Base-by-base conservation (phyloP, 495 filamentous ascomycete genomes). In the Parathielavia hyrcaniae region DNA sequence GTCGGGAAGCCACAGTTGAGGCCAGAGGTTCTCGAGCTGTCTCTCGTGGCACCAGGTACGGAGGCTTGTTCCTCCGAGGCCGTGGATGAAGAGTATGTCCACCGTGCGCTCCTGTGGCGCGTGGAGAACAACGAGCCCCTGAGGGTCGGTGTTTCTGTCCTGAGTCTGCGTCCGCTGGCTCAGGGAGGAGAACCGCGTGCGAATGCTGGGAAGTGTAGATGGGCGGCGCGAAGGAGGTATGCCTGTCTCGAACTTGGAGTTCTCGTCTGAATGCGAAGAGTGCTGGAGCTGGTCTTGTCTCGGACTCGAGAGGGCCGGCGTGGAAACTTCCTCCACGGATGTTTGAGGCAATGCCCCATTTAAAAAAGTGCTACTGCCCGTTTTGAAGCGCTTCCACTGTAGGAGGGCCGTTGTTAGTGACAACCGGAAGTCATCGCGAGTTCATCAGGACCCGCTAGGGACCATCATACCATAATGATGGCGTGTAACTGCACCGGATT, bases 1-100 rank as follows among this genome's bases (percentile, higher is more conserved):
- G 16, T 59, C 17, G 14, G 72, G 72, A 3, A 75, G 63, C 53
- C 65, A 73, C 10, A 47, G 19, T 34, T 62, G 50, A 1, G 72
- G 68, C 71, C 70, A 75, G 34, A 73, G 65, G 3, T 62, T 43
- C 1, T 65, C 55, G 14, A 64, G 22, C 20, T 73, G 55, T 12
- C 64, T 34, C 26, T 68, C 47, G 13, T 58, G 51, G 23, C 60
- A 69, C 72, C 72, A 73, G 12, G 65, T 71, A 16, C 45, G 56
- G 11, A 60, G 50, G 40, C 71, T 73, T 1, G 63, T 66, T 0
- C 72, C 72, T 6, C 72, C 72, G 8, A 75, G 60, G 0, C 72
- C 71, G 58, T 75, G 72, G 10, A 75, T 61, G 38, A 74, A 72
- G 11, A 75, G 40, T 1, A 75, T 66, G 45, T 75, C 68, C 0